A percentile compares a stretch with the other conserved stretches of the same genome.
These are phyloP conservation scores for Kazachstania taianensis DNA, from an alignment of 805 yeast species.

Conservation along the genomic window DNA sequence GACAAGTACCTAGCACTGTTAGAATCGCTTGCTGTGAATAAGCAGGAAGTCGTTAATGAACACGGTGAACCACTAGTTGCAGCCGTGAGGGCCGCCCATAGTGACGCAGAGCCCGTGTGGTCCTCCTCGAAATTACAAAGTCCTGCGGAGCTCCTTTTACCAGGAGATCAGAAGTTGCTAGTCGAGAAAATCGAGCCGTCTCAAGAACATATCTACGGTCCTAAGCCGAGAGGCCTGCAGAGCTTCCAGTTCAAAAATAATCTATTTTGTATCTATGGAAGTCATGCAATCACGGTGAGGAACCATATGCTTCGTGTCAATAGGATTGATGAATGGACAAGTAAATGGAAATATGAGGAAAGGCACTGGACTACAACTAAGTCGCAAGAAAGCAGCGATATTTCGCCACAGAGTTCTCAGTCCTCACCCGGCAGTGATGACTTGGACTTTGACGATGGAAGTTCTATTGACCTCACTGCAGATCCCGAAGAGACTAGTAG, in stretches of 20 bases:
- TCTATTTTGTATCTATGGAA: not conserved
- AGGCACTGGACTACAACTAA: not conserved
- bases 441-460: not conserved
- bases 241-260: not conserved
- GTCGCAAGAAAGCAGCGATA: not conserved
- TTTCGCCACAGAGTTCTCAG: too few relatives aligned
- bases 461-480: not conserved
- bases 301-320: not conserved
- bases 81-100: constrained; percentile 4
- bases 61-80: constrained; percentile 7
- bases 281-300: not conserved
- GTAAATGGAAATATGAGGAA: not conserved
- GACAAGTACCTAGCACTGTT: not conserved
- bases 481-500: too few relatives aligned
- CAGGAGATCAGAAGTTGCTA: constrained; percentile 12
- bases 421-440: too few relatives aligned
- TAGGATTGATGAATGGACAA: not conserved
- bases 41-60: constrained; percentile 2
- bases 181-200: constrained; percentile 9
- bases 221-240: not conserved
- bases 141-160: constrained; percentile 17
- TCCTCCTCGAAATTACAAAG: constrained; percentile 10
- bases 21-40: not conserved
- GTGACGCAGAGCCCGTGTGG: constrained; percentile 19
- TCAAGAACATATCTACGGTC: too few relatives aligned